phyloP scores from a whole-genome alignment of 257 asterid species.

The Solanum etuberosum region DNA sequence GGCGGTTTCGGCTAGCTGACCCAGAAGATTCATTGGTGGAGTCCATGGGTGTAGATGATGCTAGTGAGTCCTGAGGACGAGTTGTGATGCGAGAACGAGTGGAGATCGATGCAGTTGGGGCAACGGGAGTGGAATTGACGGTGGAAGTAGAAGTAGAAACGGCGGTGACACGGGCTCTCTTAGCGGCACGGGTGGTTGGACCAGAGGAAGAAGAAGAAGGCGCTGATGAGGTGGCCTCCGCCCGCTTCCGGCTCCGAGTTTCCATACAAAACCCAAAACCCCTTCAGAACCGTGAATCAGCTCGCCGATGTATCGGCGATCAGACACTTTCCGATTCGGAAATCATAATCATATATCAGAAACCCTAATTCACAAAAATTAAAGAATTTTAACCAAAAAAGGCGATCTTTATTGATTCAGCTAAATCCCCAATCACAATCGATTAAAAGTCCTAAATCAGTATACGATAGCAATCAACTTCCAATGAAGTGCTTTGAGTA shows the following conservation, averaged over 20 bases:
- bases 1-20: slow-evolving; percentile 68
- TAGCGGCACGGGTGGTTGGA: slow-evolving; percentile 70
- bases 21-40: slow-evolving; percentile 64
- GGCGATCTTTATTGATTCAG: slow-evolving; percentile 19
- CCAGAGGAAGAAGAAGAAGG: slow-evolving; percentile 65
- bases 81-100: slow-evolving; percentile 54
- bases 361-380: slow-evolving; percentile 29
- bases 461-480: not conserved
- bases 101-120: slow-evolving; percentile 29
- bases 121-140: slow-evolving; percentile 11
- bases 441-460: not conserved
- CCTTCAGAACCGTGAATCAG: slow-evolving; percentile 31
- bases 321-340: slow-evolving; percentile 30
- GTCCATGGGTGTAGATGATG: slow-evolving; percentile 55
- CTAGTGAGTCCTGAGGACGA: slow-evolving; percentile 28
- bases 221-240: slow-evolving; percentile 99
- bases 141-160: slow-evolving; percentile 19
- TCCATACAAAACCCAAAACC: slow-evolving; percentile 88
- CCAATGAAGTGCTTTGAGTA: not conserved
- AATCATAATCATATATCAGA: slow-evolving; percentile 26
- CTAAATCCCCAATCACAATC: slow-evolving; percentile 6
- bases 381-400: slow-evolving; percentile 13
- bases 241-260: slow-evolving; percentile 99
- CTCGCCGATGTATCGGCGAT: slow-evolving; percentile 99
- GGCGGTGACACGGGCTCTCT: slow-evolving; percentile 69